Evolutionary conservation across 148 eudicot genomes (phyloP), one percentile per base, ranked within the genome.

Genomic region (Chenopodium album): DNA sequence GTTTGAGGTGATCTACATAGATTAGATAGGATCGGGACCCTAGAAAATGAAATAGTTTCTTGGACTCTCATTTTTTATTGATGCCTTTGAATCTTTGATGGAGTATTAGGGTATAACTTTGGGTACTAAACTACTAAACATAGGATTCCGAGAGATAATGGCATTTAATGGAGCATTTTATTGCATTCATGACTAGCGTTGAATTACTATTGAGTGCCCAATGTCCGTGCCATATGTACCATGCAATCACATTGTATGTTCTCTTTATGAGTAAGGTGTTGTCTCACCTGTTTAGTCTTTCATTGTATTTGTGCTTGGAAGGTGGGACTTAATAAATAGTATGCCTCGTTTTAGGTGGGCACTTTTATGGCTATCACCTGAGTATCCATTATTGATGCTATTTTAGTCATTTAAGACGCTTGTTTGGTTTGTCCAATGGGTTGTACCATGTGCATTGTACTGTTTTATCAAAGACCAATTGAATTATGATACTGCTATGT

Each of bases 321-420:
- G 71, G 28, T 26, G 65, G 37, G 59, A n/a, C 74, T 46, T 29
- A 23, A 32, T 34, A 29, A 16, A 70, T 78, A 37, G 12, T 54
- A 9, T 8, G 28, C 66, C 20, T 52, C 46, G 4, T 32, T 79
- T 44, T 28, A 17, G 28, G n/a, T 11, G 73, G 64, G 70, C 16
- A 72, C 71, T 70, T 76, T 82, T 41, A 23, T 41, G 70, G 19
- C 69, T 59, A 76, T 69, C 16, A 56, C 59, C 76, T 50, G 79
- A 4, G 41, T 46, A 65, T 78, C 48, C 59, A 76, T 82, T 75
- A 41, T 72, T 73, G 66, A 37, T 50, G 59, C 32, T 72, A 47
- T 60, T 64, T 76, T 50, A 48, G 73, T 50, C 47, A 76, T 66
- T 67, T 71, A 54, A 9, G 79, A 67, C 29, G 56, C 65, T 31